These are phyloP conservation scores for Tricholoma matsutake DNA, from an alignment of 768 basidiomycete genomes.

Conservation along the genomic window DNA sequence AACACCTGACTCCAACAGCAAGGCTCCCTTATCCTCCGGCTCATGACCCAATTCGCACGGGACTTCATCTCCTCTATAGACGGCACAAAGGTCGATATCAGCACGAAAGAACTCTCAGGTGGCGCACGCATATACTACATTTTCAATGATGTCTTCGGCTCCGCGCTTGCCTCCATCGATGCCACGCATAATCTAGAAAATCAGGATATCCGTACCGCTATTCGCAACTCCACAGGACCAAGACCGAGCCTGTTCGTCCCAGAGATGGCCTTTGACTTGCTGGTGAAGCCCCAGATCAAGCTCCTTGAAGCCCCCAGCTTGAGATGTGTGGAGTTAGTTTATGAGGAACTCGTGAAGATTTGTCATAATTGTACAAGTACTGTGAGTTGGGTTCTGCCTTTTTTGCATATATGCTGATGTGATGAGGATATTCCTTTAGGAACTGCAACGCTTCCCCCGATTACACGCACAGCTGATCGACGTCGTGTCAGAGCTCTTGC, in stretches of 20 bases:
- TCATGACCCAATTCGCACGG: conserved; percentile 98
- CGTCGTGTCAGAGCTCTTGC: conserved; percentile 92
- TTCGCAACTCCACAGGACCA: conserved; percentile 97
- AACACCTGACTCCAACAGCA: conserved; percentile 41
- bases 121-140: conserved; percentile 99
- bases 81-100: conserved; percentile 93
- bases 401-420: not conserved
- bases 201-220: conserved; percentile 96
- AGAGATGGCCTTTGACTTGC: conserved; percentile 92
- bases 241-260: conserved; percentile 95
- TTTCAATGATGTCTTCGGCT: conserved; percentile 97
- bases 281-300: conserved; percentile 98
- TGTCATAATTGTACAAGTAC: conserved; percentile 96
- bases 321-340: conserved; percentile 96
- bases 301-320: conserved; percentile 90
- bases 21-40: conserved; percentile 85
- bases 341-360: conserved; percentile 98
- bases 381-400: conserved; percentile 41
- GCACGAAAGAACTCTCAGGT: conserved; percentile 96
- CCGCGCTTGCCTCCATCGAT: conserved; percentile 86
- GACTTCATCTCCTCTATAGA: conserved; percentile 98
- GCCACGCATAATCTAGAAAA: conserved; percentile 88
- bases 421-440: conserved; percentile 42
- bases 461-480: conserved; percentile 93
- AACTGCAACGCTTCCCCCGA: conserved; percentile 92